These are phyloP conservation scores for Rhodomyrtus tomentosa DNA, from an alignment of 345 rosid genomes.

Conservation along the genomic window DNA sequence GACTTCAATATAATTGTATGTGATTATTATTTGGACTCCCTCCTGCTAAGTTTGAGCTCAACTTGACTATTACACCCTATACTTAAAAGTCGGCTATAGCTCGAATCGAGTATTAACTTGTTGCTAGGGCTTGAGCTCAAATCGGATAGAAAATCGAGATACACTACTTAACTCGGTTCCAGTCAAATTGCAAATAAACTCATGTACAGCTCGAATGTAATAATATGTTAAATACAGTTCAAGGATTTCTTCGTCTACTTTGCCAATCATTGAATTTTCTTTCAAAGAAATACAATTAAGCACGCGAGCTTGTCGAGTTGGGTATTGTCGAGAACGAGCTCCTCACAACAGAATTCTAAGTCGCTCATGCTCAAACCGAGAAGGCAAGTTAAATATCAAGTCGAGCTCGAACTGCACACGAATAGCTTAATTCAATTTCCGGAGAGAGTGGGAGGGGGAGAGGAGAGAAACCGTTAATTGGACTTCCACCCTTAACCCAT, in stretches of 20 bases:
- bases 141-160: background rate
- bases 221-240: background rate
- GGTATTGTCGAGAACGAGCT: background rate
- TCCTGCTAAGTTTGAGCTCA: background rate
- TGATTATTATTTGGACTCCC: background rate
- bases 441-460: background rate
- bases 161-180: background rate
- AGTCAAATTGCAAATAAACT: background rate
- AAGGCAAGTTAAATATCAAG: background rate
- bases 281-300: background rate
- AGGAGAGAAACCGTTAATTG: slow-evolving; percentile 47
- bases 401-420: background rate
- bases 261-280: too few relatives aligned
- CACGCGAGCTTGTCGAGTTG: background rate
- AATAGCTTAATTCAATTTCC: background rate
- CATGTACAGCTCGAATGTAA: background rate
- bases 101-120: background rate
- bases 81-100: background rate
- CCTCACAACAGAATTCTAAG: background rate
- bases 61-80: background rate
- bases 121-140: background rate
- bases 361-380: accelerated
- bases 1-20: background rate
- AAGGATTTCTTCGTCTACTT: too few relatives aligned
- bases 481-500: slow-evolving; percentile 47